phyloP scores from a whole-genome alignment of 2,329 filamentous ascomycete genomes.

The Tolypocladium album region DNA sequence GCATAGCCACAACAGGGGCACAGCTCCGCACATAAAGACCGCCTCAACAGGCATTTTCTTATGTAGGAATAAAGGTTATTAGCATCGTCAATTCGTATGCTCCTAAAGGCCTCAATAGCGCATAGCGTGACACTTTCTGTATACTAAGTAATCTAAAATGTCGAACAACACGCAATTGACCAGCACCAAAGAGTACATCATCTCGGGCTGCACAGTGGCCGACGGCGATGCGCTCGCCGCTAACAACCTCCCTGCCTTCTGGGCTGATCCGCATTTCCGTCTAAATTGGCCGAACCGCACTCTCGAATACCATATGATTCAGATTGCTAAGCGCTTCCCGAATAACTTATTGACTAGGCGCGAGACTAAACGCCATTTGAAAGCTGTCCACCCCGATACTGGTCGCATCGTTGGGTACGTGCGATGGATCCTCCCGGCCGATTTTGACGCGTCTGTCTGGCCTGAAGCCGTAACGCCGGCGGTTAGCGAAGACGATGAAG shows the following conservation, averaged over 20 bases:
- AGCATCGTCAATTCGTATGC: too few relatives aligned
- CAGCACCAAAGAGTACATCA: conserved; percentile 2
- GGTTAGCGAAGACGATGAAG: conserved; percentile 5
- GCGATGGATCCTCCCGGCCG: conserved; percentile 10
- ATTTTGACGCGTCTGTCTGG: conserved; percentile 4
- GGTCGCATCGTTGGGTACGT: conserved; percentile 11
- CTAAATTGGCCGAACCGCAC: conserved; percentile 9
- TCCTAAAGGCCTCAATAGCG: too few relatives aligned
- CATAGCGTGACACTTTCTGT: too few relatives aligned
- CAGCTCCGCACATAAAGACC: too few relatives aligned
- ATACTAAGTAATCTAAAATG: background rate
- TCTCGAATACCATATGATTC: conserved; percentile 9
- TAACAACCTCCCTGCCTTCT: conserved; percentile 10
- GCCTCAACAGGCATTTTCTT: too few relatives aligned
- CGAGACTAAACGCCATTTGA: conserved; percentile 8
- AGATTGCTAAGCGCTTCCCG: conserved; percentile 9
- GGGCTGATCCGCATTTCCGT: conserved; percentile 7
- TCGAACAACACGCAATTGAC: background rate
- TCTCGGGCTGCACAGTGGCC: conserved; percentile 6
- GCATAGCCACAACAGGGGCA: too few relatives aligned
- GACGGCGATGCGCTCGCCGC: conserved; percentile 7
- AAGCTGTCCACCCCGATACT: conserved; percentile 9
- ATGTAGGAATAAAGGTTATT: too few relatives aligned
- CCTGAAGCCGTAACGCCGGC: conserved; percentile 5
- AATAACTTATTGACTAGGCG: conserved; percentile 7